Conservation (phyloP, 805 yeast species). For the Monosporozyma aquatica region DNA sequence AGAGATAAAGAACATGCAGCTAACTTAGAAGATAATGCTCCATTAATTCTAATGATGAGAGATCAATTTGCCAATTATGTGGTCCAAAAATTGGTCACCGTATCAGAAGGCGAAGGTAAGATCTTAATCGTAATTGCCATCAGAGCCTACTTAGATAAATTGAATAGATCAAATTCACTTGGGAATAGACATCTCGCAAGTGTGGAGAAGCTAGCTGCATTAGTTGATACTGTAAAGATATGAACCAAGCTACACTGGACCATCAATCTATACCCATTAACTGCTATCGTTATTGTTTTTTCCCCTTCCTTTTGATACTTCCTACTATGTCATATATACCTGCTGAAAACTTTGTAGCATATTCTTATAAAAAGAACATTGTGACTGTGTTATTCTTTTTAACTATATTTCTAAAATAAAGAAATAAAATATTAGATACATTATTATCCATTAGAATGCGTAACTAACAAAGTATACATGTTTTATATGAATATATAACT, state of each 20-base stretch:
- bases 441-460: too few species aligned
- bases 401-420: too few species aligned
- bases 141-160: constrained; percentile 64
- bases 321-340: neutral
- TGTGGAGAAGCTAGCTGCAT: constrained; percentile 30
- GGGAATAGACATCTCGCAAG: constrained; percentile 32
- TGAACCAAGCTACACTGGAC: neutral
- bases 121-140: constrained; percentile 62
- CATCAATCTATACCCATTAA: too few species aligned
- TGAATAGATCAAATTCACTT: constrained; percentile 24
- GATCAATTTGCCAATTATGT: constrained; percentile 98
- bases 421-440: too few species aligned
- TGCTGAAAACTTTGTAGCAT: neutral
- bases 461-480: too few species aligned
- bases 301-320: too few species aligned
- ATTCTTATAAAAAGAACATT: neutral
- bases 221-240: constrained; percentile 25
- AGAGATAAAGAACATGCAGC: constrained; percentile 39
- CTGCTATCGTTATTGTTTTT: too few species aligned
- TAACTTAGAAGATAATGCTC: constrained; percentile 50
- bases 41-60: constrained; percentile 87
- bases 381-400: neutral
- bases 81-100: constrained; percentile 86
- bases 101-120: constrained; percentile 62
- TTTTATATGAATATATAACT: too few species aligned